These are phyloP conservation scores for Musa balbisiana DNA, from an alignment of 202 grass and related monocot genomes.

Conservation along the genomic window DNA sequence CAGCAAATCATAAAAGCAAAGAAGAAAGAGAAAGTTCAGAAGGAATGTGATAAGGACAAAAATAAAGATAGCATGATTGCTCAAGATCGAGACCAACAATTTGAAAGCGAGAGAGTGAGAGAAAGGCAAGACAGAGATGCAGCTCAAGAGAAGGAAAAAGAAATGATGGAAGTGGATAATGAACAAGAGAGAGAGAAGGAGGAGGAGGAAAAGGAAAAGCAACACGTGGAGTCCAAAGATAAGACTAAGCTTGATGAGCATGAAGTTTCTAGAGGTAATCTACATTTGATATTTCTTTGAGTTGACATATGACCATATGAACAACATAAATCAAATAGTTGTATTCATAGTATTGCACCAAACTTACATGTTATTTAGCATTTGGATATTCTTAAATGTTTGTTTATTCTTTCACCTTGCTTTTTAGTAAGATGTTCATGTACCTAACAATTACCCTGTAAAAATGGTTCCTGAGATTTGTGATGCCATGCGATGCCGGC, in stretches of 20 bases:
- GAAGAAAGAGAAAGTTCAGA: conserved; percentile 54
- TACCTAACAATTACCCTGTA: neutral
- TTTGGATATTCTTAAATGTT: neutral
- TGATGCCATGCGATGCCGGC: too few relatives aligned
- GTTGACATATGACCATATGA: neutral
- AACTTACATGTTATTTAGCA: neutral
- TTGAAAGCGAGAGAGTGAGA: conserved; percentile 46
- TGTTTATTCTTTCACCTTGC: neutral
- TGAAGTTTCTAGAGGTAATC: conserved; percentile 24
- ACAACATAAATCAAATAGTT: neutral
- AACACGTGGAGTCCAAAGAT: conserved; percentile 42
- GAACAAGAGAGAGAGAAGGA: conserved; percentile 51
- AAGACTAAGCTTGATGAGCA: conserved; percentile 60
- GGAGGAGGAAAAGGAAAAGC: conserved; percentile 29
- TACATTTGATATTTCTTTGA: neutral
- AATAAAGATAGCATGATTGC: conserved; percentile 45
- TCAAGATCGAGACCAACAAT: conserved; percentile 43
- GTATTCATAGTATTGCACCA: neutral
- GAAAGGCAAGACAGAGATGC: conserved; percentile 61
- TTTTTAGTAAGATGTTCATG: neutral
- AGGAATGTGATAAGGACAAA: conserved; percentile 58
- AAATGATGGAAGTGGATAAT: conserved; percentile 55
- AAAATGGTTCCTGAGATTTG: neutral
- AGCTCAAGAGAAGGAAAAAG: conserved; percentile 55
- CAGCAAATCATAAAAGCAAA: conserved; percentile 82